phyloP scores from a whole-genome alignment of 1,139 yeast species.

The Hemisphaericaspora subhashii region DNA sequence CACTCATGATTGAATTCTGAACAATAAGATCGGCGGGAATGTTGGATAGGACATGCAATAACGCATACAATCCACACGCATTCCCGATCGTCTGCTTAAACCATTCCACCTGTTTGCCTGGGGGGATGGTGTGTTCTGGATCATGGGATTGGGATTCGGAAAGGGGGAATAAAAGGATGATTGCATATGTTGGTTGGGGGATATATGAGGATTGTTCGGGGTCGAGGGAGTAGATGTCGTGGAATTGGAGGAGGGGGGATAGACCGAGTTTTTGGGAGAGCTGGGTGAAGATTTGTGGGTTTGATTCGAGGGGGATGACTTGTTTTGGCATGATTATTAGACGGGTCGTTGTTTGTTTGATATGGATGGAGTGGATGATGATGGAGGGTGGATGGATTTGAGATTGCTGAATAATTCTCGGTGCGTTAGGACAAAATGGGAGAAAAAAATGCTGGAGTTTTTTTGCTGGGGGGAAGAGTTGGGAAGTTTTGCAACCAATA shows the following conservation, averaged over 20 bases:
- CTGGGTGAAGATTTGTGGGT: constrained; percentile 80
- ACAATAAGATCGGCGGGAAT: constrained; percentile 48
- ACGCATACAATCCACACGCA: constrained; percentile 92
- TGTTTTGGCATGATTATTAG: constrained; percentile 8
- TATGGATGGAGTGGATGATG: not conserved
- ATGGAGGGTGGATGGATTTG: not conserved
- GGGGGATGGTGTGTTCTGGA: constrained; percentile 6
- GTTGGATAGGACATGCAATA: constrained; percentile 74
- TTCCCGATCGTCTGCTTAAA: constrained; percentile 81
- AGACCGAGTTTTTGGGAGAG: constrained; percentile 72
- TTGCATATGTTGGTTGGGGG: constrained; percentile 78
- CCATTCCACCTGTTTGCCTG: constrained; percentile 50
- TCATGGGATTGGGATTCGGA: constrained; percentile 42
- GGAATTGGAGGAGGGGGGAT: constrained; percentile 57
- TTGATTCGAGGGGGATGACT: constrained; percentile 87
- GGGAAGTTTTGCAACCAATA: no score
- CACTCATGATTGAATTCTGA: constrained; percentile 32
- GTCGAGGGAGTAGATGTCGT: constrained; percentile 82
- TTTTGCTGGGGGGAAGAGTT: no score
- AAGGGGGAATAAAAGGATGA: constrained; percentile 79
- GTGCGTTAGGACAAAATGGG: no score
- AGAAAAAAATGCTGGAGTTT: no score
- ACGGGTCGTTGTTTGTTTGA: no score
- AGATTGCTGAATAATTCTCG: not conserved
- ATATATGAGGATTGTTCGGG: constrained; percentile 77